Percentiles rank a stretch among this genome's conserved stretches.
Conservation (phyloP, 2,329 filamentous ascomycete genomes). For the Neofusicoccum sp. region DNA sequence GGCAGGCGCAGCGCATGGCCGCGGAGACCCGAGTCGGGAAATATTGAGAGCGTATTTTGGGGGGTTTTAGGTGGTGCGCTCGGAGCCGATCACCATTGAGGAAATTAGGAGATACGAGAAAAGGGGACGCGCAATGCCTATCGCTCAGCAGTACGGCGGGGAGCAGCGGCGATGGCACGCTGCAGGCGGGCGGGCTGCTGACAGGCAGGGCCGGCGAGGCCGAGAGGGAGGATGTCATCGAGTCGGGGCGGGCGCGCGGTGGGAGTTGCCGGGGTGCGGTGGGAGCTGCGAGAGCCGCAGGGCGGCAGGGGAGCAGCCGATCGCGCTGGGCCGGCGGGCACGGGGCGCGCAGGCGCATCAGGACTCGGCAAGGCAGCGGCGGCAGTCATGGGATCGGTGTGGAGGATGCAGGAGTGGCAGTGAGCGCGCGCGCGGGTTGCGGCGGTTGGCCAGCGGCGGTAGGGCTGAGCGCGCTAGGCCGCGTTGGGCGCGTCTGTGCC, state of each 20-base stretch:
- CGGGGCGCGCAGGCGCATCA: background rate
- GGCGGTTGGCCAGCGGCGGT: background rate
- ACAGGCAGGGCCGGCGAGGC: background rate
- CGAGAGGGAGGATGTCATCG: background rate
- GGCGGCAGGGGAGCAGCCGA: background rate
- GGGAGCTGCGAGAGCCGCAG: conserved; percentile 3
- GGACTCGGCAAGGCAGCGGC: background rate
- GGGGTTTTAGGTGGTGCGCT: conserved; percentile 2
- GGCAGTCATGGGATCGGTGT: conserved; percentile 6
- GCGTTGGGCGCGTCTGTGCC: background rate
- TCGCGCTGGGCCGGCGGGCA: background rate
- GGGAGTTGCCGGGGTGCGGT: background rate
- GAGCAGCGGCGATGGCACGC: background rate
- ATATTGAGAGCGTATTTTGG: conserved; percentile 9
- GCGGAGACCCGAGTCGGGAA: conserved; percentile 10
- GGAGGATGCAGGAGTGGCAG: background rate
- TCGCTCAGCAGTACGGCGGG: background rate
- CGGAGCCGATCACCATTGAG: conserved; percentile 2
- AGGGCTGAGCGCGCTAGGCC: conserved; percentile 3
- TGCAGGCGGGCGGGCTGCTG: background rate
- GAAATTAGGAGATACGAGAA: conserved; percentile 15
- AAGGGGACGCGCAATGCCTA: conserved; percentile 9
- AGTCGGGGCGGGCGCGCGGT: background rate
- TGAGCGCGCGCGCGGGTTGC: background rate
- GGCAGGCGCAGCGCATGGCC: background rate